phyloP scores from a whole-genome alignment of 495 filamentous ascomycete genomes.

The Bombardia bombarda region DNA sequence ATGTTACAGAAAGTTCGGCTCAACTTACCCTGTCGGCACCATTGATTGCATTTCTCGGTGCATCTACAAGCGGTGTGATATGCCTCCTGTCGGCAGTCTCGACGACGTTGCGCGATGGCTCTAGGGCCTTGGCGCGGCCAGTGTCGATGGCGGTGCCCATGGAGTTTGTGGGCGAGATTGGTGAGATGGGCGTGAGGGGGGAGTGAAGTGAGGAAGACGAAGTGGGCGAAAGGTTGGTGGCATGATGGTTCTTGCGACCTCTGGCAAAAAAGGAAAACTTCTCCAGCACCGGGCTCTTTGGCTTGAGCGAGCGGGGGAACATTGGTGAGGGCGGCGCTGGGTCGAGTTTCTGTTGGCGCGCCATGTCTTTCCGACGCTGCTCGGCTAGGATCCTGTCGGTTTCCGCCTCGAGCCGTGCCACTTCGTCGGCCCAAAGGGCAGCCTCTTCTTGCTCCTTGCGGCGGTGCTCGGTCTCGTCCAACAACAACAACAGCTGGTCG shows the following conservation, averaged over 20 bases:
- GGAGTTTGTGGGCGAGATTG: slow-evolving; percentile 19
- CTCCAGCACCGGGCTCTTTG: slow-evolving; percentile 29
- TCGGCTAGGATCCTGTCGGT: slow-evolving; percentile 37
- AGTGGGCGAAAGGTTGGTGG: slow-evolving; percentile 5
- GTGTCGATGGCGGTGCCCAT: slow-evolving; percentile 1
- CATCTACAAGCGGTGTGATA: slow-evolving; percentile 64
- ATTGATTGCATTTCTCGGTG: slow-evolving; percentile 78
- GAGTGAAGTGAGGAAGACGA: slow-evolving; percentile 5
- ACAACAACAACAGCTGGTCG: background rate
- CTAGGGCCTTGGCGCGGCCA: too few species aligned
- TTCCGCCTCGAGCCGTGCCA: slow-evolving; percentile 32
- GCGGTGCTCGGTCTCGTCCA: slow-evolving; percentile 1
- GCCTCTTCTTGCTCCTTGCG: slow-evolving; percentile 10
- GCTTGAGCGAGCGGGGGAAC: slow-evolving; percentile 12
- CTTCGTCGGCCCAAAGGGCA: slow-evolving; percentile 15
- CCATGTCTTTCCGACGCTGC: slow-evolving; percentile 36
- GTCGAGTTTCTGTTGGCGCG: slow-evolving; percentile 33
- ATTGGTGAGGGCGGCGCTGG: slow-evolving; percentile 12
- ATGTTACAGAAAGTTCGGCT: background rate
- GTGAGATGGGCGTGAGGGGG: slow-evolving; percentile 7
- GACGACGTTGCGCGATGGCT: slow-evolving; percentile 17
- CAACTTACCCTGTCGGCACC: slow-evolving; percentile 59
- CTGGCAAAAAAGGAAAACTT: slow-evolving; percentile 31
- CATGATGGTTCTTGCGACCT: slow-evolving; percentile 22
- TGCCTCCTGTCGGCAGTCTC: slow-evolving; percentile 26